Conservation (phyloP, 768 basidiomycete genomes). For the Trametes gibbosa region DNA sequence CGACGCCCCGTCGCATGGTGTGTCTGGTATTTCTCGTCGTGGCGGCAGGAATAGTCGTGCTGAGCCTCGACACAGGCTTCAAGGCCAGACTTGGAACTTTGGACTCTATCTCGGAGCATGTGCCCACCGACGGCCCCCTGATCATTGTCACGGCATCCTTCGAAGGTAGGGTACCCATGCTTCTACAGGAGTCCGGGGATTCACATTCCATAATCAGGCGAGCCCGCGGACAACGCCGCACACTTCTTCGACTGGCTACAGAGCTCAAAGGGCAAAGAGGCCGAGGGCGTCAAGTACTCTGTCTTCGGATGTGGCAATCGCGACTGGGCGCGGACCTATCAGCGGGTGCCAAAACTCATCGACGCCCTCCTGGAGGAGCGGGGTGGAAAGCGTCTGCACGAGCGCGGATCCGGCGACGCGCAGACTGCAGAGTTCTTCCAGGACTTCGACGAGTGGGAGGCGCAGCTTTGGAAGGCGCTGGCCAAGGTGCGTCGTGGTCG, state of each 20-base stretch:
- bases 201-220: no score
- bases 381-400: constrained; percentile 37
- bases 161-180: constrained; percentile 33
- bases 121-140: constrained; percentile 44
- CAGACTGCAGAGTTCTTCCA: constrained; percentile 42
- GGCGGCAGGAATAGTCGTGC: no score
- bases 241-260: constrained; percentile 43
- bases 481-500: constrained; percentile 26
- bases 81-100: constrained; percentile 37
- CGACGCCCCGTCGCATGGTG: constrained; percentile 38
- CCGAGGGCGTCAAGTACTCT: constrained; percentile 37
- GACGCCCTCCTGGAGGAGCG: constrained; percentile 34
- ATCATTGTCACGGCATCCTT: constrained; percentile 47
- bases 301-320: constrained; percentile 51
- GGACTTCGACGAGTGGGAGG: constrained; percentile 43
- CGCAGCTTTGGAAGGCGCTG: constrained; percentile 37
- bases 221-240: constrained; percentile 49
- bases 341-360: constrained; percentile 42
- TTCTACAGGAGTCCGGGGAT: no score
- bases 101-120: constrained; percentile 35
- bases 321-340: constrained; percentile 48
- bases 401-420: constrained; percentile 43
- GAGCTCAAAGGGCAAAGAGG: constrained; percentile 27
- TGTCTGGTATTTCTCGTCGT: no score
- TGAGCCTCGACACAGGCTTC: constrained; percentile 33